These are phyloP conservation scores for Margaritispora aquatica DNA, from an alignment of 495 filamentous ascomycete genomes.

Conservation along the genomic window DNA sequence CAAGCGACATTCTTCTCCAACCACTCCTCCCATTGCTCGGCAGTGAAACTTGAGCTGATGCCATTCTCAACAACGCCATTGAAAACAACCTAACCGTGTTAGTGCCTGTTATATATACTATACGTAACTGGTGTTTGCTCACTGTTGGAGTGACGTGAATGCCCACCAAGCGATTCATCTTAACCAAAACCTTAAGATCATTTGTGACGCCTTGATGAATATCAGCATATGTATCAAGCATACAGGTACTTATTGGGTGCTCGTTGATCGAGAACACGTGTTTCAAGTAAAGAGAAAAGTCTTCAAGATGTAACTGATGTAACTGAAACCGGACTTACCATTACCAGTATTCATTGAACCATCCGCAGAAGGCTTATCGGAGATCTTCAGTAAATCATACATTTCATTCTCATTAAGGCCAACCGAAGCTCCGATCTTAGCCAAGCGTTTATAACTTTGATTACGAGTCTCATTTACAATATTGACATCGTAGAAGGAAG, in stretches of 20 bases:
- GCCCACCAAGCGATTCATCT: constrained; percentile 68
- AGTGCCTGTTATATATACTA: neutral
- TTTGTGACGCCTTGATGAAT: no score
- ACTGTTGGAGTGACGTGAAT: constrained; percentile 90
- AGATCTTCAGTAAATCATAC: constrained; percentile 56
- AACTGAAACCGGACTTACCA: no score
- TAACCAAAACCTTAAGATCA: constrained; percentile 79
- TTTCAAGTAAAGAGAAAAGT: no score
- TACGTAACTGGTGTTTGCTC: neutral
- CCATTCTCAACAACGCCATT: constrained; percentile 74
- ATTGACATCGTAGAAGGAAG: constrained; percentile 72
- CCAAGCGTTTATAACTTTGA: constrained; percentile 71
- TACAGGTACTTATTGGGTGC: no score
- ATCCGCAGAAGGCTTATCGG: constrained; percentile 52
- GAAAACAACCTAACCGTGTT: constrained; percentile 43
- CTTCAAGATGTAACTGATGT: no score
- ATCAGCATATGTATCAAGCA: no score
- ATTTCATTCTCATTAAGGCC: constrained; percentile 62
- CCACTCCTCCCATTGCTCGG: constrained; percentile 81
- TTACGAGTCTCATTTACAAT: constrained; percentile 80
- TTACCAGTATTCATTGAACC: constrained; percentile 73
- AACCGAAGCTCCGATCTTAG: constrained; percentile 55
- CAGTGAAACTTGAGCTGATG: constrained; percentile 71
- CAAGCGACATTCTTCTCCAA: constrained; percentile 68
- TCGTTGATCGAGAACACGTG: no score